Base-by-base conservation (phyloP, 441 rosid genomes). In the Erodium moschatum region DNA sequence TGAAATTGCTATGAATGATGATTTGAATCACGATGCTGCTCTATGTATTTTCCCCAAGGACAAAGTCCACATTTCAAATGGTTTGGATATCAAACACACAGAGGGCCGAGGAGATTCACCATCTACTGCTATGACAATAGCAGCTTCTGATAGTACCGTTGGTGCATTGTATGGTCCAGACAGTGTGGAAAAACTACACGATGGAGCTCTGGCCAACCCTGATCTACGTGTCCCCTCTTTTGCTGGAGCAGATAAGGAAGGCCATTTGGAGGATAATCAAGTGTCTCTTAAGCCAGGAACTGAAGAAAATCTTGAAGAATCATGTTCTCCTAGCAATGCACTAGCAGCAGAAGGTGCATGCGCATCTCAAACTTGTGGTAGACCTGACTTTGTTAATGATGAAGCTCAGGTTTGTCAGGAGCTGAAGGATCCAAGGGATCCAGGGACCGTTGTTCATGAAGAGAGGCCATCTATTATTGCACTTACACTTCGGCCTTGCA, bases 371-470 rank as follows among this genome's bases (percentile, higher is more conserved):
- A 69, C 76, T 12, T 71, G 72, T 71, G 73, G 58, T 78, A 73
- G 73, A 66, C 76, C 78, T 64, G 79, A 69, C 13, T 52, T 66
- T 76, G 69, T 61, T 67, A 77, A 76, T 74, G 76, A 69, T 76
- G 89, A 83, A 77, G 74, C 70, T 68, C 87, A 78, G 66, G 69
- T 67, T 52, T 54, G 72, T 68, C 72, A 46, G 73, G 84, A 80
- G 50, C 69, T 68, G 62, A 72, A 70, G 66, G 72, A 74, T 71
- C 56, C 76, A 21, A 77, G 73, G 29, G 50, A 69, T 75, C 24
- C 64, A 21, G 16, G 27, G 18, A 9, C 73, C 38, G 68, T 31
- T 60, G 58, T 75, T 65, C 69, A 68, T 58, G 80, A 77, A 73
- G 79, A 74, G 33, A 66, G 44, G 48, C 33, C 67, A 7, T 73